A percentile compares a stretch with the other conserved stretches of the same genome.
Evolutionary conservation across 2,329 filamentous ascomycete genomes (phyloP).

Genomic region (Teratosphaeria nubilosa): DNA sequence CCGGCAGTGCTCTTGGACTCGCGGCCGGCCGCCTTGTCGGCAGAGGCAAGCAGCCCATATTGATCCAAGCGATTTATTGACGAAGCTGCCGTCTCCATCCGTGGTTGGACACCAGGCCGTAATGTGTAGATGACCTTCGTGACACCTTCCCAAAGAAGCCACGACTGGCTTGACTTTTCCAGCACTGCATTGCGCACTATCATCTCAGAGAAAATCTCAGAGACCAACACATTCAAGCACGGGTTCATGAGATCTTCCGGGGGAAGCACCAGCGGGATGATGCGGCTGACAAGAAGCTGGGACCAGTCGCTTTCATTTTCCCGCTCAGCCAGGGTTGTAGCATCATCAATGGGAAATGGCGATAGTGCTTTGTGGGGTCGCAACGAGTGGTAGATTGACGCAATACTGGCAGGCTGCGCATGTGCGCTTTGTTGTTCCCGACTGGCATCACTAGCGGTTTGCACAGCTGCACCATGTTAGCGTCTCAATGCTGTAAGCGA

Average conservation of each 20-base stretch:
- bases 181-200: conserved; percentile 75
- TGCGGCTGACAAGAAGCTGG: conserved; percentile 73
- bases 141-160: conserved; percentile 78
- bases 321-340: conserved; percentile 44
- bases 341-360: conserved; percentile 52
- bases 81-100: conserved; percentile 13
- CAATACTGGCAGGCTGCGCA: conserved; percentile 6
- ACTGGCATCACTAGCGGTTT: conserved; percentile 6
- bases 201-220: conserved; percentile 81
- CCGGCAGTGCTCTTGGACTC: not conserved
- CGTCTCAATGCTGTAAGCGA: conserved; percentile 3
- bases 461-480: conserved; percentile 15
- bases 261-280: conserved; percentile 74
- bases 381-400: conserved; percentile 63
- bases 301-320: conserved; percentile 77
- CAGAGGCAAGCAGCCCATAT: conserved; percentile 44
- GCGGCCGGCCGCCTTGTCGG: conserved; percentile 12
- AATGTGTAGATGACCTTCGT: conserved; percentile 53
- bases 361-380: conserved; percentile 71
- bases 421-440: not conserved
- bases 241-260: conserved; percentile 86
- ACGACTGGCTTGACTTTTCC: conserved; percentile 73
- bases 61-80: conserved; percentile 42
- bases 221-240: conserved; percentile 72
- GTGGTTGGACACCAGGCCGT: conserved; percentile 22